Evolutionary conservation across 2,329 filamentous ascomycete species (phyloP), one percentile per base, ranked within the genome.

Genomic region (Penicillium olsonii): DNA sequence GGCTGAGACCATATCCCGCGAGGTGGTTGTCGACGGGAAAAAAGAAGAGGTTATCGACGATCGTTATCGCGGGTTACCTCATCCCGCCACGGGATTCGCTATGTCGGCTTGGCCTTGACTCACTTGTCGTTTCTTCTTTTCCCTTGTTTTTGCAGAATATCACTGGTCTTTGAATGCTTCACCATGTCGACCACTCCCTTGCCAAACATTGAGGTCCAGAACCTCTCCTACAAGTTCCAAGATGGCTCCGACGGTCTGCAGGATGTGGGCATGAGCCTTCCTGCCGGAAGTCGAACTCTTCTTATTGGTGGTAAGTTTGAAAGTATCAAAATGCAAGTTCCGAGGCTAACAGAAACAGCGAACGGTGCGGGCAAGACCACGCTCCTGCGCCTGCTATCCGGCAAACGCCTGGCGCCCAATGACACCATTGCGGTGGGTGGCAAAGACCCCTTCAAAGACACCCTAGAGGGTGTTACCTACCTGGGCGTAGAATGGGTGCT

Each of bases 331-430:
- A 46, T 22, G 14, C 18, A 7, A 43, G 17, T 31, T 22, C 22
- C 41, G 42, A 52, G 18, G 38, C 40, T 64, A 45, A 64, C 42
- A 15, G 12, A 53, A 26, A 40, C 59, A 85, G 83, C 94, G 69
- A 99, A 99, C 72, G 94, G 94, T 56, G 92, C 94, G 17, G 94
- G 94, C 59, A 99, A 99, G 76, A 97, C 94, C 8, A 99, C 94
- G 0, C 85, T 99, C 49, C 86, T 99, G 39, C 92, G 92, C 52
- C 87, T 99, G 37, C 84, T 99, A 52, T 90, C 92, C 15, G 94
- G 94, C 67, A 97, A 97, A 78, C 90, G 92, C 48, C 88, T 99
- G 64, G 88, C 92, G 1, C 92, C 94, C 0, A 75, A 77, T 45
- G 77, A 81, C 66, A 84, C 85, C 57, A 88, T 99, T 69, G 77